Conservation (phyloP, 2,329 filamentous ascomycete genomes). For the Albophoma yamanashiensis region DNA sequence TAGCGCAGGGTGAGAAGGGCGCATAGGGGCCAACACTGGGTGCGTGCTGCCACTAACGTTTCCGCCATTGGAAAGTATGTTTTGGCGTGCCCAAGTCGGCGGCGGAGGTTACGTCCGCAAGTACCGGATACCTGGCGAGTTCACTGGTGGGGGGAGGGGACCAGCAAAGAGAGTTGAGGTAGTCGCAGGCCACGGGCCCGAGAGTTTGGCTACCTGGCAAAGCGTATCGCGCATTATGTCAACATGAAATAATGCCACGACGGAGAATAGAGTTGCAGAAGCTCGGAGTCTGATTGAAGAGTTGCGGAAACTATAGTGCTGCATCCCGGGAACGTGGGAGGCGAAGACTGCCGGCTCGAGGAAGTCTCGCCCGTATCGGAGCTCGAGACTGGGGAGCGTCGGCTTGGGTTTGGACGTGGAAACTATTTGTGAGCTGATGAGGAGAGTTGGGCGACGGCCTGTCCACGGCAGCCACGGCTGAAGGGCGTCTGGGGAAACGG, state of each 20-base stretch:
- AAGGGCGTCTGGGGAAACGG: fast-evolving
- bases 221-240: neutral
- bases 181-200: neutral
- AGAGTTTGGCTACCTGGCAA: neutral
- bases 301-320: neutral
- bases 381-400: neutral
- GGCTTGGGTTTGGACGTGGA: neutral
- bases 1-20: neutral
- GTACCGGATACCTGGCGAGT: neutral
- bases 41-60: neutral
- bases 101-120: neutral
- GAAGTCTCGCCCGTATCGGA: neutral
- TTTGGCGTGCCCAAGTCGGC: neutral
- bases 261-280: neutral
- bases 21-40: neutral
- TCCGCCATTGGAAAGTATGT: neutral
- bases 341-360: neutral
- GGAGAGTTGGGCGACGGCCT: neutral
- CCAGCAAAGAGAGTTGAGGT: neutral
- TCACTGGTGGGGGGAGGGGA: neutral
- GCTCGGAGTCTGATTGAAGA: neutral
- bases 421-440: neutral
- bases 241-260: neutral
- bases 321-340: neutral
- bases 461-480: neutral